Base-by-base conservation (phyloP, 371 early-diverging fungal genomes). In the Basidiobolus meristosporus region DNA sequence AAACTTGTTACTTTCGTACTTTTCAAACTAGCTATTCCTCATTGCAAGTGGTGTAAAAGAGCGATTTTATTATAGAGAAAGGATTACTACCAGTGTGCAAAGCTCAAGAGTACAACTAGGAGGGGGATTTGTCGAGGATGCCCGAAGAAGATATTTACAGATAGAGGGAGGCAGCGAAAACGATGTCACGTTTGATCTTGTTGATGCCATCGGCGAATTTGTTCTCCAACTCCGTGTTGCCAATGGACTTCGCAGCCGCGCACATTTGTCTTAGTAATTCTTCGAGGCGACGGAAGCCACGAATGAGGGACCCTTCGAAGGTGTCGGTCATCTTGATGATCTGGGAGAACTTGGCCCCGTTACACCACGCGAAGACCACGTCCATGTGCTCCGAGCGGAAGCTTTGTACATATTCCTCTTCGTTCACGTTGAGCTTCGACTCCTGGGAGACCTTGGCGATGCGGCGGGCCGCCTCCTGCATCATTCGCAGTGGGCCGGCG, bases 171-270 rank as follows among this genome's bases (percentile, higher is more conserved):
- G 84, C 84, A 7, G 98, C 93, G 70, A 99, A 99, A 29, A 99
- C 87, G 61, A 99, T 98, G 50, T 98, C 99, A 54, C 99, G 73
- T 65, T 98, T 98, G 52, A 98, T 90, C 58, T 82, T 75, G 45
- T 63, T 73, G 45, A 95, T 93, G 15, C 75, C n/a, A 48, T 89
- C 80, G 14, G 84, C 74, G 71, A 99, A 98, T 67, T 97, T 90
- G 58, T 71, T 80, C 54, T 95, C 99, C 40, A 99, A 57, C 54
- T 92, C 96, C 6, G 69, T 72, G 61, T 98, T 98, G 33, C 99
- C 99, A 43, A 99, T 98, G 42, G 76, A 80, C 54, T 87, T 87
- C 16, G 98, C 82, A 2, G 99, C 99, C 42, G 73, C 58, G 38
- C 74, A 66, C 84, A 99, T 85, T 60, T 98, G 95, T 53, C 96